These are phyloP conservation scores for Lipomyces chichibuensis DNA, from an alignment of 805 yeast genomes.

Conservation along the genomic window DNA sequence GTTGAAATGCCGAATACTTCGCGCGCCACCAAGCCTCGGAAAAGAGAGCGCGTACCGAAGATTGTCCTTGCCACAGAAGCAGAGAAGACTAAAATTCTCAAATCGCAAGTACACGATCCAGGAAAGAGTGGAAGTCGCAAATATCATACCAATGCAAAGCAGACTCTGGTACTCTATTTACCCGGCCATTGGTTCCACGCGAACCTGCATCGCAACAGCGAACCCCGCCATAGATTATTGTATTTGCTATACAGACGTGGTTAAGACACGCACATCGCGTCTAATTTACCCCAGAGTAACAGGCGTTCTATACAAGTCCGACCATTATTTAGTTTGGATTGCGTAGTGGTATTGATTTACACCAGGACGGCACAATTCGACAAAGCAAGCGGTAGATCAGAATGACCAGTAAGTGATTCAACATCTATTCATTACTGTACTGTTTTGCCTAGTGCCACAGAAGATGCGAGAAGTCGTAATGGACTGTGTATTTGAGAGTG, in stretches of 20 bases:
- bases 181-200: background rate
- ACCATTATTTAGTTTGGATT: background rate
- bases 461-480: background rate
- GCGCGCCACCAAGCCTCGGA: background rate
- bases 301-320: background rate
- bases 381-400: background rate
- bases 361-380: background rate
- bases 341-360: background rate
- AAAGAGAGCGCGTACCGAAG: background rate
- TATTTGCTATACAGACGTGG: background rate
- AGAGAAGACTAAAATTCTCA: background rate
- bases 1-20: background rate
- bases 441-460: background rate
- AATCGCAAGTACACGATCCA: too few relatives aligned
- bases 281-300: background rate
- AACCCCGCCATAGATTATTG: background rate
- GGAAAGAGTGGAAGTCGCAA: too few relatives aligned
- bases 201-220: background rate
- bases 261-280: background rate
- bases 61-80: background rate
- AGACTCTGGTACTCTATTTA: background rate
- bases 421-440: background rate
- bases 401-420: background rate
- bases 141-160: background rate
- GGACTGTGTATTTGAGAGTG: background rate